Base-by-base conservation (phyloP, 1,139 yeast species). In the Kodamaea anthophila region DNA sequence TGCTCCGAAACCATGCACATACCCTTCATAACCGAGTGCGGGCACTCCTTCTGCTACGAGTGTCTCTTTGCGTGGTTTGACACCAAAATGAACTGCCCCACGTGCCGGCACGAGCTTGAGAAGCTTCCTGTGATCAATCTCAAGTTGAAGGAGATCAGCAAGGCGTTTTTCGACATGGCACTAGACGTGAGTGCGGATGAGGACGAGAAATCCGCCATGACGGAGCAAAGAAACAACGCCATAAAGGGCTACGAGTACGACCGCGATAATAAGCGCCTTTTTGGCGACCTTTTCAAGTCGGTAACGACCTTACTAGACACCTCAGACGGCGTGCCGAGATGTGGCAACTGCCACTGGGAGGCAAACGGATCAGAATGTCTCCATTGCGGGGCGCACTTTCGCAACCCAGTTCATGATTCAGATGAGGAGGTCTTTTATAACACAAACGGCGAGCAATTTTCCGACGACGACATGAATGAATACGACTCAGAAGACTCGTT, bases 271-370 rank as follows among this genome's bases (percentile, higher is more conserved):
- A 55, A 60, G 11, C 46, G 47, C 2, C 42, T 76, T 20, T 76
- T 74, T 53, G 72, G 68, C 2, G 65, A 63, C 18, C 49, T 69
- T 5, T 80, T 80, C 49, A 54, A 61, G 13, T 54, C 70, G 14
- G 70, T 74, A 1, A 51, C 65, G 19, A 76, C 78, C 0, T 49
- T 70, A 13, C 58, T 78, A 3, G 84, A 75, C 39, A 69, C 63
- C 31, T 77, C 77, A 15, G 95, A 85, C 49, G 91, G 88, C 2
- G 87, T 85, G 5, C 75, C 82, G 0, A 58, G 94, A 33, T 85
- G 95, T 48, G 75, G 85, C 3, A 67, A 71, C 33, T 85, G 95
- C 50, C 85, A 77, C 44, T 84, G 94, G 94, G 94, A 85, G 48
- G 76, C 82, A 3, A 69, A 64, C 38, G 79, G 80, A 0, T 53